These are phyloP conservation scores for Iberis pinnata DNA, from an alignment of 345 rosid species.

Conservation along the genomic window DNA sequence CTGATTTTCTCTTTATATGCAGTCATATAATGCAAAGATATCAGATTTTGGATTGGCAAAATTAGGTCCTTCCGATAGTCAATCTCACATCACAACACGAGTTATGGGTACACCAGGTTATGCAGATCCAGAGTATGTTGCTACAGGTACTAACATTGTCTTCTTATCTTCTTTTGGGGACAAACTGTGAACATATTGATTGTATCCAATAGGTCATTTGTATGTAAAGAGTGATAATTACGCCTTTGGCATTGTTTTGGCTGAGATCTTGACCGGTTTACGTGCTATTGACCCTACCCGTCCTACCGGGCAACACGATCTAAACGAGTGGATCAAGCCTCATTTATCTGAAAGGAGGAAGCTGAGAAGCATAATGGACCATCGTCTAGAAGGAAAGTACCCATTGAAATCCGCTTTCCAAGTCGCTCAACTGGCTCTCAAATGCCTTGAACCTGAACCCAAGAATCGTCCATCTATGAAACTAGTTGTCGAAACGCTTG, in stretches of 20 bases:
- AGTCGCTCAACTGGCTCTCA: slow-evolving; percentile 14
- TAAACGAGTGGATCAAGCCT: slow-evolving; percentile 85
- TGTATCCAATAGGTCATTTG: slow-evolving; percentile 64
- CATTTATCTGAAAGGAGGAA: slow-evolving; percentile 58
- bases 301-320: slow-evolving; percentile 57
- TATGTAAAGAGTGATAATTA: slow-evolving; percentile 93
- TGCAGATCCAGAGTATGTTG: slow-evolving; percentile 96
- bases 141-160: slow-evolving; percentile 52
- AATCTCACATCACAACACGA: slow-evolving; percentile 85
- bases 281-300: slow-evolving; percentile 74
- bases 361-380: slow-evolving; percentile 61
- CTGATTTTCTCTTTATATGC: slow-evolving; percentile 27
- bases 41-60: slow-evolving; percentile 97
- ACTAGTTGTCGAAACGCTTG: slow-evolving; percentile 62
- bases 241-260: slow-evolving; percentile 85
- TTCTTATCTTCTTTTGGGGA: slow-evolving; percentile 9
- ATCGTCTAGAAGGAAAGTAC: slow-evolving; percentile 54
- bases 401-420: not conserved
- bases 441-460: slow-evolving; percentile 62
- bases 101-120: slow-evolving; percentile 93
- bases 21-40: slow-evolving; percentile 78
- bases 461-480: slow-evolving; percentile 78
- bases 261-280: slow-evolving; percentile 76
- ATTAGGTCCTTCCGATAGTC: slow-evolving; percentile 91
- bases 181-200: slow-evolving; percentile 16